Base-by-base conservation (phyloP, 345 rosid genomes). In the Gossypium stocksii region DNA sequence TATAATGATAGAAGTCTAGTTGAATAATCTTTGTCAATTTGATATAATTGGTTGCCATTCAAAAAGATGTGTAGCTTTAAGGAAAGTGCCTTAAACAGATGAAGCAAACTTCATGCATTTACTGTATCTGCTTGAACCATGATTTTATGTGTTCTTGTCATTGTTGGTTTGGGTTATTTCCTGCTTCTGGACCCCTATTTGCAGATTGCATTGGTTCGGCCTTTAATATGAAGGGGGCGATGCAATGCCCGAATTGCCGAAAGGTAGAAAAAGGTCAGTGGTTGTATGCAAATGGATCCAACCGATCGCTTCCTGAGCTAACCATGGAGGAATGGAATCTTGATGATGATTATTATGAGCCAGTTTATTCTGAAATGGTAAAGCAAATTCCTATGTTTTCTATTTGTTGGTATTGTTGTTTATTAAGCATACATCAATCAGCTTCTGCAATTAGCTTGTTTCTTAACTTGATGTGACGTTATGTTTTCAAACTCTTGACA, bases 171-270 rank as follows among this genome's bases (percentile, higher is more conserved):
- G 25, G 23, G 19, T 69, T 38, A 62, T 69, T 54, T 62, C 51
- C 45, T 73, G 48, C 41, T 53, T 61, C 13, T 66, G 51, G 51
- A 16, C 41, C 12, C 54, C 2, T 72, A 13, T 41, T 14, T 83
- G 80, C 81, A 91, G 96, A 91, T 79, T 91, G 96, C 79, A 91
- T 91, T 76, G 93, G 96, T 78, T 91, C 96, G 9, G 91, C 96
- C 45, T 91, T 91, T 72, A 91, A 91, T 77, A 79, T 74, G 88
- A 91, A 89, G 75, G 96, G 93, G 75, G 82, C 86, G 70, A 91
- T 91, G 96, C 96, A 91, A 75, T 91, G 96, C 78, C 96, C 96
- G 4, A 91, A 91, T 78, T 91, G 96, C 76, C 86, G 93, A 20
- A 83, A 85, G 72, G 73, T 89, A 73, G 96, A 89, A 76, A 91